Evolutionary conservation across 768 basidiomycete species (phyloP).

Genomic region (Lyophyllum decastes): DNA sequence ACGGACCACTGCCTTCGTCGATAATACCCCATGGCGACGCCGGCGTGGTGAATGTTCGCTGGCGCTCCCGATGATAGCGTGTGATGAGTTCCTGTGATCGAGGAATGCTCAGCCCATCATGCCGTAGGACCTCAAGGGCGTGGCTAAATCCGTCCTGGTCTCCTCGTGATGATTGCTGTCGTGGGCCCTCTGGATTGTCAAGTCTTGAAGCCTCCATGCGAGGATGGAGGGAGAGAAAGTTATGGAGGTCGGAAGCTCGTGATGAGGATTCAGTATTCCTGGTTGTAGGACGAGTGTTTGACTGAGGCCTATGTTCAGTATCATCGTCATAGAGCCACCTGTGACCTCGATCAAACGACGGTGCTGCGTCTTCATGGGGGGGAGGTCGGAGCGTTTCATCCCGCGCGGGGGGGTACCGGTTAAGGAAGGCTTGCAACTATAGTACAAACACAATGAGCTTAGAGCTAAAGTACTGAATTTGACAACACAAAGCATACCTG

Average conservation of each 20-base stretch:
- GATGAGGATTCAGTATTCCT: neutral
- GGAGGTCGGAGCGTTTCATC: neutral
- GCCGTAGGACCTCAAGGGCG: conserved; percentile 33
- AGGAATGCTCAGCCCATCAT: conserved; percentile 24
- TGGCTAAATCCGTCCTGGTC: conserved; percentile 27
- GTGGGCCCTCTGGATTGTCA: conserved; percentile 14
- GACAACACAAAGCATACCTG: neutral
- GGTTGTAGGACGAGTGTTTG: neutral
- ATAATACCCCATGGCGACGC: conserved; percentile 15
- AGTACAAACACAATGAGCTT: neutral
- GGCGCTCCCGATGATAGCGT: conserved; percentile 25
- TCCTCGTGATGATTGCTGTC: conserved; percentile 10
- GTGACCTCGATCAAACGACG: neutral
- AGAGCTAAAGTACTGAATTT: neutral
- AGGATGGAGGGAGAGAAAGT: conserved; percentile 22
- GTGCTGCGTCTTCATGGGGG: neutral
- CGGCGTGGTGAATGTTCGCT: conserved; percentile 1
- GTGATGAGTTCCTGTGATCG: conserved; percentile 33
- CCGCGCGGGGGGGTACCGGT: neutral
- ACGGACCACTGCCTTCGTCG: conserved; percentile 1
- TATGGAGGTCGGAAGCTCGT: conserved; percentile 21
- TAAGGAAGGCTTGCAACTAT: conserved; percentile 4
- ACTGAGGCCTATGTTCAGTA: neutral
- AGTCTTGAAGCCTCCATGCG: conserved; percentile 30
- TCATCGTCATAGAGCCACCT: neutral